Base-by-base conservation (phyloP, 192 early-diverging fungal species). In the Funneliformis geosporum region DNA sequence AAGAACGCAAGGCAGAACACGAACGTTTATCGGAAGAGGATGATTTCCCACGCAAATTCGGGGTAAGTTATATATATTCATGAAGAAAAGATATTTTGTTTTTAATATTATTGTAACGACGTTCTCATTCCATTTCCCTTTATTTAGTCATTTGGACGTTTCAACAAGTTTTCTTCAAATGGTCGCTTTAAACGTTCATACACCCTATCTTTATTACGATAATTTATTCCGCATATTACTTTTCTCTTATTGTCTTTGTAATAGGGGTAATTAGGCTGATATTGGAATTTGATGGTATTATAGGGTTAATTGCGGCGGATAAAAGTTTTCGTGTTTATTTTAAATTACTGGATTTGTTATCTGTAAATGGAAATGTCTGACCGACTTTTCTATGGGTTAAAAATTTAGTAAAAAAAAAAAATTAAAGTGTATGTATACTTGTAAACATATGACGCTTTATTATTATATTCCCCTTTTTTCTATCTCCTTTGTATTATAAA, bases 1-100 rank as follows among this genome's bases (percentile, higher is more conserved):
- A 72, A 72, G 70, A 72, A 72, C 70, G 70, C 28, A 72, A 72
- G 47, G 46, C 40, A 12, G 43, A 46, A 72, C 47, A 72, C 21
- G 70, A 72, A 72, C n/a, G 23, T 27, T 47, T 6, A 72, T 27
- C 1, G 12, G 43, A 72, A 50, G 27, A 18, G 27, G 70, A 72
- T 14, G 42, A 47, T 5, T 47, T 33, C 27, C 21, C 70, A 28
- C 8, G 23, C 9, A 72, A 47, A 47, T 27, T 72, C 27, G 23
- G 42, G 44, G 70, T 72, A 50, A 5, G 40, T 50, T 44, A 44
- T n/a, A n/a, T n/a, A n/a, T n/a, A 50, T 55, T 55, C 5, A 14
- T 5, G 12, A 18, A 55, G 33, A 33, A 33, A 33, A 33, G 33
- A 33, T 33, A 33, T 33, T 33, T 33, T 33, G 16, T 55, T 0